phyloP scores from a whole-genome alignment of 306 rosid genomes.

The Nissolia schottii region DNA sequence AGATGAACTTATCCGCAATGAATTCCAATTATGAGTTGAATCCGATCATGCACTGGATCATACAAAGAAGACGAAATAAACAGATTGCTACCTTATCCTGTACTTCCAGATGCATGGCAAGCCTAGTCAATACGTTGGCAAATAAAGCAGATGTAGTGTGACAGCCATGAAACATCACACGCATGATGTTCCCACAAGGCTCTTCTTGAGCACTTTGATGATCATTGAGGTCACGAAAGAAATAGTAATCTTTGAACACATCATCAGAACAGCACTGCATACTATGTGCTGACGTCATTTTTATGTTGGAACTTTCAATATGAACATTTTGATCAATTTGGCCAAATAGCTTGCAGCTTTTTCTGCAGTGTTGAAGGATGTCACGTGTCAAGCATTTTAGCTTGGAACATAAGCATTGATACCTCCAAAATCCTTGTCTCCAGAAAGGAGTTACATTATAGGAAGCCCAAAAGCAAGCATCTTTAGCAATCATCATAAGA shows the following conservation, averaged over 20 bases:
- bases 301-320: constrained; percentile 22
- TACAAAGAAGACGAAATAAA: not conserved
- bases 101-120: constrained; percentile 49
- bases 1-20: not conserved
- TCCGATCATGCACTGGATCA: not conserved
- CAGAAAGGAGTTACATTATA: constrained; percentile 67
- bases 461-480: constrained; percentile 77
- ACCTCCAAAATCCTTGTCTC: constrained; percentile 76
- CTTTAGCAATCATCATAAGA: constrained; percentile 72
- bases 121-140: constrained; percentile 49
- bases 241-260: constrained; percentile 25
- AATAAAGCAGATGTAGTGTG: constrained; percentile 62
- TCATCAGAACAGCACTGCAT: constrained; percentile 34
- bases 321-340: constrained; percentile 23
- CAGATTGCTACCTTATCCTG: constrained; percentile 61
- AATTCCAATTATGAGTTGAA: not conserved
- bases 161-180: constrained; percentile 80
- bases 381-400: constrained; percentile 73
- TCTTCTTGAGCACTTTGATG: constrained; percentile 46
- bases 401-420: constrained; percentile 52
- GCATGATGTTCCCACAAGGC: constrained; percentile 60
- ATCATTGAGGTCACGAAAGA: constrained; percentile 37
- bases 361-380: constrained; percentile 53
- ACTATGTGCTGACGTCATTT: constrained; percentile 32
- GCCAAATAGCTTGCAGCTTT: constrained; percentile 39